Base-by-base conservation (phyloP, 306 rosid species). In the Cucurbita pepo region DNA sequence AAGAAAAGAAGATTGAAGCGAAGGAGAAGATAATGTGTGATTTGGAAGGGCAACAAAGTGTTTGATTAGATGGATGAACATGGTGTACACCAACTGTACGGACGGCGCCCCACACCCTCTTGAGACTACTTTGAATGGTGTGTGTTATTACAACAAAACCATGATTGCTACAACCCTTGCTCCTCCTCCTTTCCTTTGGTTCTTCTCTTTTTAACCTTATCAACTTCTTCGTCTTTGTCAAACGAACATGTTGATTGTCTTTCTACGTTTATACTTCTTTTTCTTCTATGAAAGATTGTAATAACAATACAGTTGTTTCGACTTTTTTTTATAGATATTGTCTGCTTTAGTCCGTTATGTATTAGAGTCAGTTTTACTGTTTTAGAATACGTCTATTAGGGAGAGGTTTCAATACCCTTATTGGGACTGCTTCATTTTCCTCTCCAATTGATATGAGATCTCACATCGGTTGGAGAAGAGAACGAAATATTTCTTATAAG, bases 71-170 rank as follows among this genome's bases (percentile, higher is more conserved):
- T 81, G 54, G 66, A 81, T 78, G 41, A 85, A 76, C 78, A 63
- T 77, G 75, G 64, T 80, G 75, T 51, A 80, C 85, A 81, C 82
- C 83, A 44, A 76, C 84, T 67, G 81, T 82, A 85, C 84, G 88
- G 86, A 82, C 45, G 19, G 12, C 40, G 48, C 83, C 81, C 72
- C 76, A 61, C 53, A 16, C 2, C 19, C 15, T 36, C 16, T 15
- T 10, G 6, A 72, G 30, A 51, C 75, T 38, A 71, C 41, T 8
- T 9, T 70, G 57, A 54, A 74, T 80, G 77, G 80, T 54, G 36
- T 57, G 15, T 67, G 58, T 37, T 40, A 53, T 67, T 55, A 36
- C 55, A 21, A 62, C 18, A 61, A 77, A 57, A 69, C 75, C 43
- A 52, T 19, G 10, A 14, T 58, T 30, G 41, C 18, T 51, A 22